Base-by-base conservation (phyloP, 306 rosid genomes). In the Hippophae tibetana region DNA sequence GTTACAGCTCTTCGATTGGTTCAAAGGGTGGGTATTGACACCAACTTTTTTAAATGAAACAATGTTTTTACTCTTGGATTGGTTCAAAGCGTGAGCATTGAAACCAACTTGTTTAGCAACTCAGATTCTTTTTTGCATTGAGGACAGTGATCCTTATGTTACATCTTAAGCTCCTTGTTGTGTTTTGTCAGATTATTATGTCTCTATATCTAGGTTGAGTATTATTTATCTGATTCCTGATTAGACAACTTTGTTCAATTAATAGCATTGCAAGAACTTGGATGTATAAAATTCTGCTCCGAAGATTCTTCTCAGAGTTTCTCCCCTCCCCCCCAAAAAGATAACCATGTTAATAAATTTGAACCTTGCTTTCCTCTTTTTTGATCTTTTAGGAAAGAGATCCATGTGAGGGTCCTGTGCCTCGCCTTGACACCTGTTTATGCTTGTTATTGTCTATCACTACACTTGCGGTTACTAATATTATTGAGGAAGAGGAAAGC, bases 401-500 rank as follows among this genome's bases (percentile, higher is more conserved):
- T 79, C 78, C 84, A 23, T 74, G 64, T 54, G 95, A 83, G 70
- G 81, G 86, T 65, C 98, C 95, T 72, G 76, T 72, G 50, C 82
- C 97, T 76, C 83, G 95, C 57, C 74, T 87, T 48, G 87, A 87
- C 73, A 85, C 92, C 52, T 72, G 98, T 73, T 64, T 90, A 72
- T 87, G 92, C 82, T 72, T 87, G 84, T 70, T 90, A 47, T 74
- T 90, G 76, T 79, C 92, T 74, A 71, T 85, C 56, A 73, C 89
- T 26, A 81, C 87, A 25, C 92, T 85, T 13, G 81, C 81, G 1
- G 80, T 90, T 10, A 62, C 92, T 52, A 66, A 65, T 57, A 76
- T 90, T 63, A 66, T 87, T 53, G 98, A 90, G 70, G 97, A 90
- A 78, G 96, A 90, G 72, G 96, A 90, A 76, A 75, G 83, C 61